Base-by-base conservation (phyloP, 768 basidiomycete genomes). In the Russula dissimulans region DNA sequence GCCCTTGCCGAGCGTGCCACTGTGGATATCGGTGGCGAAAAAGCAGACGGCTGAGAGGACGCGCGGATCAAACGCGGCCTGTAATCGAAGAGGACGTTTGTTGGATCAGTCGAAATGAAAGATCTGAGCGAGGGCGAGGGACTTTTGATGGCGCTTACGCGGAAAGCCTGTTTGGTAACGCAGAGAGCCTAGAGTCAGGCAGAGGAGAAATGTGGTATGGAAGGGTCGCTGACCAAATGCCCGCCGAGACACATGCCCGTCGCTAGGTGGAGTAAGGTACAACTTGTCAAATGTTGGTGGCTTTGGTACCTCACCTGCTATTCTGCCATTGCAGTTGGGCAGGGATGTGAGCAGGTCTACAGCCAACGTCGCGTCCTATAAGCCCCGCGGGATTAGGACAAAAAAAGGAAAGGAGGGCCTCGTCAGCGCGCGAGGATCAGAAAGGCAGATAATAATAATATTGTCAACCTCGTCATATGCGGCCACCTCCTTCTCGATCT, bases 1-100 rank as follows among this genome's bases (percentile, higher is more conserved):
- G 17, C 79, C 82, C 67, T 86, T 84, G 5, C 95, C 94, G 22
- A 97, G 83, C 0, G 91, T 84, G 1, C 90, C 90, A 50, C 78
- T 78, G 72, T 98, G 95, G 48, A 98, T 84, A 70, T 95, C 94
- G 15, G 95, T 98, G 2, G 89, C 92, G 69, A 97, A 98, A 76
- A 91, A 97, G 74, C 94, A 97, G 44, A 95, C 89, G 0, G 90
- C 80, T 0, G 95, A 77, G 3, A 91, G 77, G 26, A 97, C 81
- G 38, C 95, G 83, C 5, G 79, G 75, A 70, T 98, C 89, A 69
- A 97, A 94, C 0, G 93, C 90, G 51, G 91, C 91, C 91, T 95
- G 59, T 26, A 2, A 26, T 26, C 22, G 22, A 26, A 26, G 22
- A 26, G 22, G 22, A 26, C 2, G 22, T 26, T 26, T 26, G 22